A percentile compares a stretch with the other conserved stretches of the same genome.
Evolutionary conservation across 345 rosid genomes (phyloP).

Genomic region (Gossypium ekmanianum): DNA sequence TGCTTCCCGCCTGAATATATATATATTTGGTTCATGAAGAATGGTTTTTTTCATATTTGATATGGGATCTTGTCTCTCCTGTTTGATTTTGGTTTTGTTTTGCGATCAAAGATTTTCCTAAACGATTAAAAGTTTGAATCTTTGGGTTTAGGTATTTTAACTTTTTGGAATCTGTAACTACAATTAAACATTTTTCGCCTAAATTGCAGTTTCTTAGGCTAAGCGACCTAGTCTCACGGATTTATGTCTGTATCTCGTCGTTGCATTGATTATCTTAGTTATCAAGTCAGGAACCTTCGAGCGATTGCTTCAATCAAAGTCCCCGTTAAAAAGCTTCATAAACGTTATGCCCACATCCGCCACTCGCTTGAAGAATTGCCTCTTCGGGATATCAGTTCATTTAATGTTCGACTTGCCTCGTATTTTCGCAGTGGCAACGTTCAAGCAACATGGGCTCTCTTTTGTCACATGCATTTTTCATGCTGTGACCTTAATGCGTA

Average conservation of each 20-base stretch:
- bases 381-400: conserved; percentile 36
- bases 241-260: conserved; percentile 19
- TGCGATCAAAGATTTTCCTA: background rate
- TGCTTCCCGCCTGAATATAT: background rate
- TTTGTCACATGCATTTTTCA: conserved; percentile 33
- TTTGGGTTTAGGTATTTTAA: too few relatives aligned
- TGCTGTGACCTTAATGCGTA: conserved; percentile 41
- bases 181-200: background rate
- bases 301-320: background rate
- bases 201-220: background rate
- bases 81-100: background rate
- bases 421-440: conserved; percentile 36
- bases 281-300: background rate
- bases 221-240: background rate
- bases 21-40: too few relatives aligned
- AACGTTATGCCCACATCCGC: conserved; percentile 21
- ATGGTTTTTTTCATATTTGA: background rate
- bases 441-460: conserved; percentile 52
- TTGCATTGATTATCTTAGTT: background rate
- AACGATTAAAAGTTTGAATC: background rate
- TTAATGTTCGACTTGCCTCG: conserved; percentile 51
- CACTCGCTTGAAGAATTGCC: conserved; percentile 50
- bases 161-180: background rate
- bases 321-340: background rate
- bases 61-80: background rate